Evolutionary conservation across 768 basidiomycete genomes (phyloP).

Genomic region (Austroboletus eburneus): DNA sequence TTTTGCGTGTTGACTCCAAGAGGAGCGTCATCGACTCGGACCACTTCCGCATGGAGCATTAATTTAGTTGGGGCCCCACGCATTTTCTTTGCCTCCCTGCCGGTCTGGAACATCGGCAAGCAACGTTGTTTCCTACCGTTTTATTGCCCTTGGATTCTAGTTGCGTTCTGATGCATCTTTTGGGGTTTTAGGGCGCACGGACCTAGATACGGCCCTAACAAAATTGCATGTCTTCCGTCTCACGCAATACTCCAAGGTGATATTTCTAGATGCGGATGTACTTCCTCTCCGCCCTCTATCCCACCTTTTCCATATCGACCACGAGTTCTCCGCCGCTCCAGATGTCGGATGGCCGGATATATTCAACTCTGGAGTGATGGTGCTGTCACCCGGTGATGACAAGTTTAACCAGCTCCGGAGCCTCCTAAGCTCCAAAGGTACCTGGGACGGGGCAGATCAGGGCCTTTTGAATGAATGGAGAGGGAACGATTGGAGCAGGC

Average conservation of each 20-base stretch:
- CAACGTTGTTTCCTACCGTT: slow-evolving; percentile 19
- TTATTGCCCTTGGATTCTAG: slow-evolving; percentile 8
- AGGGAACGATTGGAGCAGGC: slow-evolving; percentile 79
- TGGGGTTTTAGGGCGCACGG: slow-evolving; percentile 72
- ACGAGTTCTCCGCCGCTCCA: slow-evolving; percentile 89
- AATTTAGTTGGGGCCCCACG: slow-evolving; percentile 10
- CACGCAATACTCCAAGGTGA: slow-evolving; percentile 76
- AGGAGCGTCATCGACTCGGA: no score
- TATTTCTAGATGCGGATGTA: slow-evolving; percentile 91
- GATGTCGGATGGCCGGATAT: slow-evolving; percentile 99
- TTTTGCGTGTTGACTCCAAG: no score
- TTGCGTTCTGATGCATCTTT: slow-evolving; percentile 10
- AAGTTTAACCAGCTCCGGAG: slow-evolving; percentile 74
- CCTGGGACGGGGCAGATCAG: slow-evolving; percentile 99
- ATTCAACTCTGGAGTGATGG: slow-evolving; percentile 96
- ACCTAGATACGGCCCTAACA: slow-evolving; percentile 90
- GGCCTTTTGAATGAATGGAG: slow-evolving; percentile 96
- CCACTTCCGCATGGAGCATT: slow-evolving; percentile 6
- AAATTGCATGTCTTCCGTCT: slow-evolving; percentile 96
- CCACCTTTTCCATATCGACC: slow-evolving; percentile 81
- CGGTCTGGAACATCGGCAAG: slow-evolving; percentile 9
- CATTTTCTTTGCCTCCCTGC: slow-evolving; percentile 3
- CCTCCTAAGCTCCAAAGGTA: slow-evolving; percentile 73
- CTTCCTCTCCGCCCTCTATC: slow-evolving; percentile 85
- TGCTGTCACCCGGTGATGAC: slow-evolving; percentile 73